Conservation (phyloP, 2,329 filamentous ascomycete genomes). For the Sarocladiaceae sp. region DNA sequence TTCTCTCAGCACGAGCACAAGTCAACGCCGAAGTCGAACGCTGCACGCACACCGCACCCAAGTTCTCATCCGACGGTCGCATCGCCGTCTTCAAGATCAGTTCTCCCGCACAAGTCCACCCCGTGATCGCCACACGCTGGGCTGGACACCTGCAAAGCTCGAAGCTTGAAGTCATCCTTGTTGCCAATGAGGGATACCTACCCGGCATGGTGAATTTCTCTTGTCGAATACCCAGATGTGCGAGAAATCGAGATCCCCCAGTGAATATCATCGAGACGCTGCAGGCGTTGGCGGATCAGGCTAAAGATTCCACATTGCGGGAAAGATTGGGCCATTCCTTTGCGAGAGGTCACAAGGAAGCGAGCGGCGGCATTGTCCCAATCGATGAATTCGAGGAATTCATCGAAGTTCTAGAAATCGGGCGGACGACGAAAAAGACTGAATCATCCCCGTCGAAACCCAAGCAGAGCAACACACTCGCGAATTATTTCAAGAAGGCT, state of each 20-base stretch:
- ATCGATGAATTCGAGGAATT: conserved; percentile 61
- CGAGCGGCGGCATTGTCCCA: conserved; percentile 60
- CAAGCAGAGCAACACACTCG: conserved; percentile 50
- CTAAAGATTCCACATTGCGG: conserved; percentile 31
- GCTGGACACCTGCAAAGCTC: conserved; percentile 54
- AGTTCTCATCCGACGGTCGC: conserved; percentile 57
- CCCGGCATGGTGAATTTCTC: conserved; percentile 63
- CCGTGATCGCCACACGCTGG: conserved; percentile 65
- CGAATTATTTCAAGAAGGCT: conserved; percentile 48
- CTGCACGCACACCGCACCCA: conserved; percentile 55
- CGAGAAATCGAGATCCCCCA: conserved; percentile 46
- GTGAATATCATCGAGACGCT: conserved; percentile 61
- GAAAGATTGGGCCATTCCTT: conserved; percentile 58
- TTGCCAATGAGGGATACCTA: conserved; percentile 63
- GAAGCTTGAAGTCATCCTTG: conserved; percentile 59
- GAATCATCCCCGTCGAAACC: conserved; percentile 23
- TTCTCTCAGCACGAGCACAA: conserved; percentile 46
- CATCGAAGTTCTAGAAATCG: conserved; percentile 53
- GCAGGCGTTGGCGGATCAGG: conserved; percentile 42
- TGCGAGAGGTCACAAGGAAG: conserved; percentile 63
- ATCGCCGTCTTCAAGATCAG: conserved; percentile 60
- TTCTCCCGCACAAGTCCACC: conserved; percentile 59
- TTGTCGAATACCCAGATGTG: conserved; percentile 56
- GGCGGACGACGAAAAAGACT: conserved; percentile 53
- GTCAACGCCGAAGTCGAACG: conserved; percentile 14